phyloP scores from a whole-genome alignment of 352 stramenopile species.

The Phytophthora podocarpi region DNA sequence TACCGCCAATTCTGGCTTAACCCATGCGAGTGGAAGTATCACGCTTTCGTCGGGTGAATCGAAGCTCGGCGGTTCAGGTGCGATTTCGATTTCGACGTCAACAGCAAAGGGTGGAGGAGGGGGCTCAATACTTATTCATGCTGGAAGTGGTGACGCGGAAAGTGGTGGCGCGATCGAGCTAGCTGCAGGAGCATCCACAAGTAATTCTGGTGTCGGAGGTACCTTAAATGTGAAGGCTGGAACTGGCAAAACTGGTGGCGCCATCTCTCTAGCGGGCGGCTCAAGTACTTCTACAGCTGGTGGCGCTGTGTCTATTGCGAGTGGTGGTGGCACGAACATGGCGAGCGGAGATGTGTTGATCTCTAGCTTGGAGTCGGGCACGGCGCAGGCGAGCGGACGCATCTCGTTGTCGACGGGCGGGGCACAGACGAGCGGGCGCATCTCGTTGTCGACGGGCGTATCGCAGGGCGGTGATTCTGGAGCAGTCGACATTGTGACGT shows the following conservation, averaged over 20 bases:
- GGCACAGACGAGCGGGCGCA: conserved; percentile 1
- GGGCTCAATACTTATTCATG: too few relatives aligned
- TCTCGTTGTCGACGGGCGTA: neutral
- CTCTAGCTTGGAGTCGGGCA: conserved; percentile 4
- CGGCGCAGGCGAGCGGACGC: conserved; percentile 1
- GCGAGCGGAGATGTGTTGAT: conserved; percentile 20
- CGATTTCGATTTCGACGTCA: too few relatives aligned
- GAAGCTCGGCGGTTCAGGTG: too few relatives aligned
- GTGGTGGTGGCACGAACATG: conserved; percentile 18
- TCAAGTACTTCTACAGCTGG: neutral
- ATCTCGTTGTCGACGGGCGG: conserved; percentile 8
- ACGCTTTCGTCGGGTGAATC: conserved; percentile 4
- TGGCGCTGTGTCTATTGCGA: conserved; percentile 23
- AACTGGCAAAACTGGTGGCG: conserved; percentile 4
- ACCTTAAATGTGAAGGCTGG: conserved; percentile 4
- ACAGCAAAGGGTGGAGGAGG: too few relatives aligned
- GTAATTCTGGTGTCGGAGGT: conserved; percentile 3
- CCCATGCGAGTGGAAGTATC: too few relatives aligned
- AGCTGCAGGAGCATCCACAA: too few relatives aligned
- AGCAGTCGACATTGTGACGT: neutral
- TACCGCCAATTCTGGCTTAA: too few relatives aligned
- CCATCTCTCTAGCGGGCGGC: conserved; percentile 7
- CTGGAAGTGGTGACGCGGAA: neutral
- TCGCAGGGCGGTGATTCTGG: neutral
- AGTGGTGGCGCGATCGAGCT: neutral